These are phyloP conservation scores for Metschnikowia gruessii DNA, from an alignment of 805 yeast species.

Conservation along the genomic window DNA sequence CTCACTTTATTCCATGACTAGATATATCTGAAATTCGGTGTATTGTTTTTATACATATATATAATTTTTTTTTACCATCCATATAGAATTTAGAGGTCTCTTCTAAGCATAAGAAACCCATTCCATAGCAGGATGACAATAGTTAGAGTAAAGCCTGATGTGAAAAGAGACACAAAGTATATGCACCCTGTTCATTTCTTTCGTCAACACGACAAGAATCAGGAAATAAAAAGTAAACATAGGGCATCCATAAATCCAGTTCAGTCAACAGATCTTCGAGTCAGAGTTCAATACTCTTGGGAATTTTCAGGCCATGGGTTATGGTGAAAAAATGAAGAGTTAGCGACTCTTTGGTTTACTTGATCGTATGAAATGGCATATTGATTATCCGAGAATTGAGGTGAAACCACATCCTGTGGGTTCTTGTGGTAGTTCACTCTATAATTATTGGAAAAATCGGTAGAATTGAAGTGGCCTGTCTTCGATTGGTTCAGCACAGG, in stretches of 20 bases:
- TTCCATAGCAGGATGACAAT: too few relatives aligned
- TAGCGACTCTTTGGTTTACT: background rate
- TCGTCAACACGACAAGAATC: background rate
- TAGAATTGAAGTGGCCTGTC: background rate
- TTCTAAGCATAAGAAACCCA: too few relatives aligned
- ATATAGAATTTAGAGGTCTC: too few relatives aligned
- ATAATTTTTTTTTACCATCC: background rate
- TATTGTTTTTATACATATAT: background rate
- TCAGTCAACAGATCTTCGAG: too few relatives aligned
- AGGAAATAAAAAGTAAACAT: background rate
- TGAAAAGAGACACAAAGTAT: too few relatives aligned
- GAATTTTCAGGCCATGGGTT: background rate
- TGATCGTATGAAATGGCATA: background rate
- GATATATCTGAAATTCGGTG: background rate
- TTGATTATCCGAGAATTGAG: background rate
- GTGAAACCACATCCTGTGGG: background rate
- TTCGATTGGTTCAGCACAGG: slow-evolving; percentile 1
- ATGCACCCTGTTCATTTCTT: too few relatives aligned
- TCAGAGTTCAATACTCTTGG: background rate
- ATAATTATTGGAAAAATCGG: background rate
- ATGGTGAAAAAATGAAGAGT: slow-evolving; percentile 1
- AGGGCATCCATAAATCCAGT: too few relatives aligned
- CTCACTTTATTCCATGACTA: background rate
- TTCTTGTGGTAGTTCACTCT: background rate
- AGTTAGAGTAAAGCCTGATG: too few relatives aligned